These are phyloP conservation scores for Cephalotrichum gorgonifer DNA, from an alignment of 2,329 filamentous ascomycete species.

Conservation along the genomic window DNA sequence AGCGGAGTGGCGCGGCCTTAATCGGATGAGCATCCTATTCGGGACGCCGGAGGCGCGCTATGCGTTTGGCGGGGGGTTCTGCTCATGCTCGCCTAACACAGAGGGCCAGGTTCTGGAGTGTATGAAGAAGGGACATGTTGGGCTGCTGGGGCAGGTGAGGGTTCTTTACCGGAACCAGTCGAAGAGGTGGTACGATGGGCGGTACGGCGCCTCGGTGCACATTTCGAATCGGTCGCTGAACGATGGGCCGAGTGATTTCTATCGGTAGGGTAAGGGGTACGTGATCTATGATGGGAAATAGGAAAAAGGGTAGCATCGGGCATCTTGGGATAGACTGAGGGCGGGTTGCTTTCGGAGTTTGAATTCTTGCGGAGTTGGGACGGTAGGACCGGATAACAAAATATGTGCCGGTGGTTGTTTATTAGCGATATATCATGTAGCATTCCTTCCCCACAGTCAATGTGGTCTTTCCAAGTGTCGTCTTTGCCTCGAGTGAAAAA, in stretches of 20 bases:
- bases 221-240: neutral
- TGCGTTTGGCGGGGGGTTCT: conserved; percentile 15
- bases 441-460: too few relatives aligned
- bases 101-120: conserved; percentile 14
- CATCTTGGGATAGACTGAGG: too few relatives aligned
- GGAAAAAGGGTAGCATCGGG: too few relatives aligned
- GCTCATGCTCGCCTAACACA: conserved; percentile 15
- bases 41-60: conserved; percentile 11
- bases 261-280: neutral
- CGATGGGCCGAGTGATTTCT: neutral
- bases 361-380: too few relatives aligned
- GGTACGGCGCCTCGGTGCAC: conserved; percentile 1
- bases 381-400: too few relatives aligned
- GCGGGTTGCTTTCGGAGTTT: too few relatives aligned
- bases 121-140: conserved; percentile 15
- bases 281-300: too few relatives aligned
- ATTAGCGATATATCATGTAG: too few relatives aligned
- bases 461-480: too few relatives aligned
- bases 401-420: too few relatives aligned
- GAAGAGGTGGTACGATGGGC: conserved; percentile 6
- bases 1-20: conserved; percentile 14
- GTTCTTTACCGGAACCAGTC: conserved; percentile 16
- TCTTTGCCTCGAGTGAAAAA: too few relatives aligned
- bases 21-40: conserved; percentile 20
- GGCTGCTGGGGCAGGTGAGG: conserved; percentile 18